Conservation (phyloP, 495 filamentous ascomycete species). For the Stereocaulon alpinum region DNA sequence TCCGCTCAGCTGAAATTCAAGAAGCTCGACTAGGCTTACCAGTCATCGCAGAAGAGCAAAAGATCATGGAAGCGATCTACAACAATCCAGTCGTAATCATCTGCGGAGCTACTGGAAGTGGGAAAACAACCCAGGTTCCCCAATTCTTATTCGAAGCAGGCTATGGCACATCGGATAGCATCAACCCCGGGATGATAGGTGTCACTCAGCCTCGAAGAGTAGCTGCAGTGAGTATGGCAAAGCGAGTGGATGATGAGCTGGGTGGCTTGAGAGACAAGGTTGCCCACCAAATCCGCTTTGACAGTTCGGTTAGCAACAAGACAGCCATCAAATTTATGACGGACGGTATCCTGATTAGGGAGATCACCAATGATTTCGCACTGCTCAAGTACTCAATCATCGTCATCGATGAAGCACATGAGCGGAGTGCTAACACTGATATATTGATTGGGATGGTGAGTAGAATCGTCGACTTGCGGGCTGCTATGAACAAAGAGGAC, state of each 20-base stretch:
- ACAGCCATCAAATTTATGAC: constrained; percentile 99
- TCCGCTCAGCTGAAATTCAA: constrained; percentile 64
- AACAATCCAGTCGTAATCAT: constrained; percentile 79
- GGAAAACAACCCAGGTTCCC: constrained; percentile 94
- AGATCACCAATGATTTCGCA: constrained; percentile 82
- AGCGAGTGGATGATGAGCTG: constrained; percentile 77
- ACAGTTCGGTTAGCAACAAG: constrained; percentile 67
- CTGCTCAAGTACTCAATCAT: constrained; percentile 89
- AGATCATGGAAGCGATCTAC: constrained; percentile 95
- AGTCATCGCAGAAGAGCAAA: constrained; percentile 89
- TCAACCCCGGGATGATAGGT: constrained; percentile 84
- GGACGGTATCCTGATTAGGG: constrained; percentile 87
- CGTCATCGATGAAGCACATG: constrained; percentile 95
- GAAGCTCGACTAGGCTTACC: constrained; percentile 68
- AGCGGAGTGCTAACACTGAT: constrained; percentile 94
- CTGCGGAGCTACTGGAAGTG: constrained; percentile 92
- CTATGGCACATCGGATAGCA: constrained; percentile 66
- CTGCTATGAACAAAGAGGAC: constrained; percentile 52
- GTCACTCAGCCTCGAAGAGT: constrained; percentile 91
- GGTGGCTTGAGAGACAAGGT: constrained; percentile 57
- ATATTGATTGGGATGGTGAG: constrained; percentile 95
- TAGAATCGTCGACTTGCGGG: constrained; percentile 72
- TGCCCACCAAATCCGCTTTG: constrained; percentile 92
- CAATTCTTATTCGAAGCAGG: constrained; percentile 94
- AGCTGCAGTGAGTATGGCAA: constrained; percentile 90